Base-by-base conservation (phyloP, 2,329 filamentous ascomycete genomes). In the Colletotrichum musae region DNA sequence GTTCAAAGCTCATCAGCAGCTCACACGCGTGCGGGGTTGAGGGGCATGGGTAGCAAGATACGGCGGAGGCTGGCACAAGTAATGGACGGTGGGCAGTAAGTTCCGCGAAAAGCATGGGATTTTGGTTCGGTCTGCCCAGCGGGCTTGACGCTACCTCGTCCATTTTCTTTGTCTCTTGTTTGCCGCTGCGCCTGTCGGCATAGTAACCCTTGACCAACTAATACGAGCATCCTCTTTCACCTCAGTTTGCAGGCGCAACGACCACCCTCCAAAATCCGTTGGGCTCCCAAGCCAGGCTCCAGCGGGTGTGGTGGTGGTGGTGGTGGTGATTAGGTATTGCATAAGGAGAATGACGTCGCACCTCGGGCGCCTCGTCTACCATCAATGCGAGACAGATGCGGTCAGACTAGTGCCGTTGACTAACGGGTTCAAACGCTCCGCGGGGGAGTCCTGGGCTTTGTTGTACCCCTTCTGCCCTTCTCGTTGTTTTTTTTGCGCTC, bases 371-470 rank as follows among this genome's bases (percentile, higher is more conserved):
- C 52, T 69, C 62, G 32, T 56, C 51, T 57, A 61, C 39, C 56
- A 69, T 66, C 43, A 69, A 69, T 69, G 66, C 56, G 66, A 69
- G 66, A 69, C 62, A 57, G 66, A 57, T 69, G 54, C 56, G 54
- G 56, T 66, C 63, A 58, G 66, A 66, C 43, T 24, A 18, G 50
- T 59, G 54, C 51, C 50, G 54, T 59, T 60, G 50, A 56, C 16
- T 15, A 65, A 53, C 43, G 43, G 62, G 18, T 57, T 60, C 43
- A 50, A 57, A 60, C 45, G 62, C 62, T 59, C 45, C 28, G 43
- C 67, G 24, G 26, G 51, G 66, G 51, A 47, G 28, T 36, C 67
- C 67, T 13, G 41, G 62, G 50, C 32, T 24, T 16, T 15, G 21
- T 45, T 28, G 24, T 45, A 6, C 13, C 45, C 43, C 6, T 36